phyloP scores from a whole-genome alignment of 345 rosid genomes.

The Hevea brasiliensis region DNA sequence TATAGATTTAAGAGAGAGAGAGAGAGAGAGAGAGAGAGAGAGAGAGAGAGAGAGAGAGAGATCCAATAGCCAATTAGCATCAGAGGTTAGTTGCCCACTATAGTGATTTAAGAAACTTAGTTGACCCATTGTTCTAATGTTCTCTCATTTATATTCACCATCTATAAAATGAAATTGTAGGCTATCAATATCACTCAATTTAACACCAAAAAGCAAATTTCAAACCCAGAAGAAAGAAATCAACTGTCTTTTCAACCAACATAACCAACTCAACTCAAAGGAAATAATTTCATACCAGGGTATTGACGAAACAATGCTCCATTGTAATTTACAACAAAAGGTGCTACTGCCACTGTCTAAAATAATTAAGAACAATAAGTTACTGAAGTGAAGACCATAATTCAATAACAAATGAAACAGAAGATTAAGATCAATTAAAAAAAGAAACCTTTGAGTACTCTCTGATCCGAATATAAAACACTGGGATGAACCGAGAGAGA shows the following conservation, averaged over 20 bases:
- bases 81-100: neutral
- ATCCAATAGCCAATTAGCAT: neutral
- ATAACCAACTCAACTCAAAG: neutral
- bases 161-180: neutral
- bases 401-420: constrained; percentile 18
- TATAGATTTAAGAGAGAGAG: neutral
- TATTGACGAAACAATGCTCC: constrained; percentile 93
- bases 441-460: constrained; percentile 84
- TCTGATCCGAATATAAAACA: constrained; percentile 79
- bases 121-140: neutral
- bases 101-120: neutral
- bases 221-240: neutral
- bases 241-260: neutral
- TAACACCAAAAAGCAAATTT: neutral
- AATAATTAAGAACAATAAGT: constrained; percentile 37
- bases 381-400: constrained; percentile 19
- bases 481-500: constrained; percentile 83
- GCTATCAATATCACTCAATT: neutral
- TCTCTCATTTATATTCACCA: neutral
- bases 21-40: too few species aligned
- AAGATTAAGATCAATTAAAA: constrained; percentile 6
- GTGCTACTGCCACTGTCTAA: constrained; percentile 92
- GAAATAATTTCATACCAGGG: constrained; percentile 56
- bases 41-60: too few species aligned
- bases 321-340: constrained; percentile 73